phyloP scores from a whole-genome alignment of 2,329 filamentous ascomycete genomes.

The Aspergillus sclerotialis region DNA sequence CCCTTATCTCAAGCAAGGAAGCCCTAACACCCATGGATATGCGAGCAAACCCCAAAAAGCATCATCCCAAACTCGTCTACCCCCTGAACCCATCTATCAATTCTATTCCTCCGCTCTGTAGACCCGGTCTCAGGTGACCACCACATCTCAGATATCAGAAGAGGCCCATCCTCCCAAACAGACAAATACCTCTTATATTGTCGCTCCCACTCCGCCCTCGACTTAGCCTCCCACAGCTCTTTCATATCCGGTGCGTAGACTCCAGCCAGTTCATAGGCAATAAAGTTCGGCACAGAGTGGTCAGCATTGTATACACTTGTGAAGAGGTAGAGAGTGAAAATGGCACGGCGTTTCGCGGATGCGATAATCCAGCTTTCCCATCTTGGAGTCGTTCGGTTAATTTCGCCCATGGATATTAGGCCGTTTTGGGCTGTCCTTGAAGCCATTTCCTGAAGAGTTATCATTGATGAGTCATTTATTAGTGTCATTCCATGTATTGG shows the following conservation, averaged over 20 bases:
- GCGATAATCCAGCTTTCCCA: slow-evolving; percentile 51
- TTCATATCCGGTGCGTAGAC: slow-evolving; percentile 39
- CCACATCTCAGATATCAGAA: slow-evolving; percentile 50
- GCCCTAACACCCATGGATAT: slow-evolving; percentile 23
- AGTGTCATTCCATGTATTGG: slow-evolving; percentile 16
- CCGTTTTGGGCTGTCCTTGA: slow-evolving; percentile 34
- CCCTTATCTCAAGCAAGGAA: too few relatives aligned
- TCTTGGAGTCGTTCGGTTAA: slow-evolving; percentile 30
- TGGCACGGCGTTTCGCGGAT: slow-evolving; percentile 46
- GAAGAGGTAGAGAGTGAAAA: slow-evolving; percentile 50
- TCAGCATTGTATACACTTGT: slow-evolving; percentile 43
- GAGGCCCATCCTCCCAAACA: slow-evolving; percentile 35
- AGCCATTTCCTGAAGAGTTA: slow-evolving; percentile 47
- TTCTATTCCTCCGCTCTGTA: slow-evolving; percentile 27
- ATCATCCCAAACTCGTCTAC: slow-evolving; percentile 51
- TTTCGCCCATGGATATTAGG: slow-evolving; percentile 40
- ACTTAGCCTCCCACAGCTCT: slow-evolving; percentile 37
- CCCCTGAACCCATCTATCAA: slow-evolving; percentile 45
- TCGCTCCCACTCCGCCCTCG: slow-evolving; percentile 35
- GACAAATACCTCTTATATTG: slow-evolving; percentile 38
- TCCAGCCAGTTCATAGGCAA: slow-evolving; percentile 43
- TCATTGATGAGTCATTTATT: slow-evolving; percentile 39
- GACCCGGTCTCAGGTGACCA: slow-evolving; percentile 27
- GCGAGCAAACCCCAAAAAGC: slow-evolving; percentile 38
- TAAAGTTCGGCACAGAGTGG: slow-evolving; percentile 40